phyloP scores from a whole-genome alignment of 106 monocot genomes.

The Dendrobium nobile region DNA sequence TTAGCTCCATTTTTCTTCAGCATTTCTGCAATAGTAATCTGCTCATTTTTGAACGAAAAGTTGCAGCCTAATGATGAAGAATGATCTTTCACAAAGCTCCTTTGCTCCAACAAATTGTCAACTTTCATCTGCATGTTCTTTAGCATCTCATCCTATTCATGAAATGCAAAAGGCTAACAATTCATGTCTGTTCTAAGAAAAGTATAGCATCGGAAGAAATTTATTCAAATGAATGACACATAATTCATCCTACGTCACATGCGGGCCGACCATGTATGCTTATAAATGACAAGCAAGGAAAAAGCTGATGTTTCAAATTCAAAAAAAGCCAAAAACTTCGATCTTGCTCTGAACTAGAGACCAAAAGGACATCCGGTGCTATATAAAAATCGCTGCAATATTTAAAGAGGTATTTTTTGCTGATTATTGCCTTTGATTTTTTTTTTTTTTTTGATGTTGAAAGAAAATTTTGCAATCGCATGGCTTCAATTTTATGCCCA shows the following conservation, averaged over 20 bases:
- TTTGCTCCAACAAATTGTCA: constrained; percentile 67
- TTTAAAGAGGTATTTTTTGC: not conserved
- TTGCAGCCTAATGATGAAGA: constrained; percentile 3
- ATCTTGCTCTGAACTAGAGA: not conserved
- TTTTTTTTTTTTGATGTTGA: too few species aligned
- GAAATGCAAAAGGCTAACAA: not conserved
- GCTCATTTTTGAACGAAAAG: constrained; percentile 11
- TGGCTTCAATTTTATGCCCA: too few species aligned
- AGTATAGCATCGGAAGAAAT: not conserved
- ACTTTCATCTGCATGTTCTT: constrained; percentile 78
- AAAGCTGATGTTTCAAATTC: not conserved
- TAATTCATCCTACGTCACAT: too few species aligned
- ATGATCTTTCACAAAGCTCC: constrained; percentile 33
- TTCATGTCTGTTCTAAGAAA: not conserved
- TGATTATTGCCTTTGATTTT: not conserved
- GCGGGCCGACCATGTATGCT: too few species aligned
- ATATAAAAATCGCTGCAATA: not conserved
- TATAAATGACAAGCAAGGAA: too few species aligned
- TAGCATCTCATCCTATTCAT: constrained; percentile 63
- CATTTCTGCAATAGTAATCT: constrained; percentile 6
- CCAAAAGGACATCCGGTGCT: not conserved
- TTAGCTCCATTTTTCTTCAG: constrained; percentile 7
- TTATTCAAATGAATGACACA: not conserved
- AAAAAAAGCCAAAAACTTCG: not conserved
- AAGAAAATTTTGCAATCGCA: too few species aligned